Percentiles rank a stretch among this genome's conserved stretches.
Conservation (phyloP, 2,329 filamentous ascomycete species). For the Bipolaris sorokiniana region DNA sequence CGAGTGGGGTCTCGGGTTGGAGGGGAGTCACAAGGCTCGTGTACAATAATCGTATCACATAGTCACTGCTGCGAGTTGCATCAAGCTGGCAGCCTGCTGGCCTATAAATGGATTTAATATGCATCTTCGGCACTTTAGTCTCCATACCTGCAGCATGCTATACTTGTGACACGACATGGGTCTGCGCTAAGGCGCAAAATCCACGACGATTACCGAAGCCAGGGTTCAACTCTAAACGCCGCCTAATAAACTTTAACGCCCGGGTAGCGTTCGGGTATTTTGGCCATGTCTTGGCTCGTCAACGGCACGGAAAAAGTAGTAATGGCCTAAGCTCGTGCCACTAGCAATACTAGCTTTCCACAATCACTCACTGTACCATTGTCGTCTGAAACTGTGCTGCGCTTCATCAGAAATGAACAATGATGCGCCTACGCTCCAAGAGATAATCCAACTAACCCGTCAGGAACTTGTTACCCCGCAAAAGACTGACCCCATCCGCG, state of each 20-base stretch:
- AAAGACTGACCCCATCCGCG: conserved; percentile 41
- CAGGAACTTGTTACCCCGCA: conserved; percentile 29
- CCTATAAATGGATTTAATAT: conserved; percentile 21
- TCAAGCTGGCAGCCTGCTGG: conserved; percentile 18
- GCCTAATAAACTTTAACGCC: not conserved
- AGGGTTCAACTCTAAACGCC: conserved; percentile 1
- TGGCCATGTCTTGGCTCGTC: conserved; percentile 16
- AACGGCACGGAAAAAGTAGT: conserved; percentile 17
- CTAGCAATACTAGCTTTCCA: conserved; percentile 2
- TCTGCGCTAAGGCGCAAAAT: conserved; percentile 3
- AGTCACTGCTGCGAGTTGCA: conserved; percentile 14
- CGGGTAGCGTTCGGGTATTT: conserved; percentile 15
- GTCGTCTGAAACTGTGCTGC: not conserved
- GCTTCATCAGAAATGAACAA: conserved; percentile 7
- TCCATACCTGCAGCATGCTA: not conserved
- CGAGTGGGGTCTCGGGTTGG: not conserved
- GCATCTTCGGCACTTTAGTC: conserved; percentile 13
- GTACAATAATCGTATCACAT: conserved; percentile 3
- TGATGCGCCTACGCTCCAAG: conserved; percentile 29
- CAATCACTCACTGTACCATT: not conserved
- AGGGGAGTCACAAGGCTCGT: conserved; percentile 5
- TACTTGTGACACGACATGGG: not conserved
- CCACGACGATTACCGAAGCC: conserved; percentile 8
- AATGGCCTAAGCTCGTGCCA: conserved; percentile 16
- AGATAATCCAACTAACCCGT: conserved; percentile 35